Conservation (phyloP, 768 basidiomycete species). For the Trametes cingulata region DNA sequence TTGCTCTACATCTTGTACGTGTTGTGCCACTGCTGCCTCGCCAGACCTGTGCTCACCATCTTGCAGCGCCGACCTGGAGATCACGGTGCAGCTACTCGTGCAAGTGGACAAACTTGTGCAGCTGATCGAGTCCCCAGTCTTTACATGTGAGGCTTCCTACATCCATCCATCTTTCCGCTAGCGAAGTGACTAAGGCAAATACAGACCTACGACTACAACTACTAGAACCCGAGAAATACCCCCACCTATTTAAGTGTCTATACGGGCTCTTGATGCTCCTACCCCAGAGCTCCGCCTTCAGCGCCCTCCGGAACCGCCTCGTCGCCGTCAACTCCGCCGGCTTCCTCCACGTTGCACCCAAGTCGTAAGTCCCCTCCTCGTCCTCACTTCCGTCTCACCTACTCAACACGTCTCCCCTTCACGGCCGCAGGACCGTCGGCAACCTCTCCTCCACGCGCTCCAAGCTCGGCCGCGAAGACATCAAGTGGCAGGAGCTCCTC, state of each 20-base stretch:
- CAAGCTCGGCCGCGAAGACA: conserved; percentile 81
- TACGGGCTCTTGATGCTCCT: conserved; percentile 97
- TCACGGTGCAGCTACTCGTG: conserved; percentile 91
- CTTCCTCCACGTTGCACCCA: conserved; percentile 87
- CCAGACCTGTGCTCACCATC: background rate
- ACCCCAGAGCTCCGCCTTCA: conserved; percentile 95
- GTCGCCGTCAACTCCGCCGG: conserved; percentile 95
- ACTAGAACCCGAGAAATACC: conserved; percentile 94
- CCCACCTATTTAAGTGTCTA: conserved; percentile 94
- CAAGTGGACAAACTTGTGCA: conserved; percentile 98
- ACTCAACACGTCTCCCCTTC: no score
- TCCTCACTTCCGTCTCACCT: no score
- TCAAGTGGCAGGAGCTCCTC: conserved; percentile 96
- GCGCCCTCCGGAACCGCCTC: conserved; percentile 89
- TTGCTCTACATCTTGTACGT: conserved; percentile 91
- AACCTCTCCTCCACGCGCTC: conserved; percentile 60
- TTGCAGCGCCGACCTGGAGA: conserved; percentile 89
- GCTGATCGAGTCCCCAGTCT: conserved; percentile 96
- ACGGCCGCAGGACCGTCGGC: conserved; percentile 21
- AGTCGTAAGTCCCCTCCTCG: conserved; percentile 54
- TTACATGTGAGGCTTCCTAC: conserved; percentile 85
- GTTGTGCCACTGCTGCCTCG: conserved; percentile 5
- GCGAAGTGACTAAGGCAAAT: background rate
- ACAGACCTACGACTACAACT: conserved; percentile 87
- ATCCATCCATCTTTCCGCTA: background rate